Percentiles rank a stretch among this genome's conserved stretches.
These are phyloP conservation scores for Cairneyella variabilis DNA, from an alignment of 495 filamentous ascomycete species.

Conservation along the genomic window DNA sequence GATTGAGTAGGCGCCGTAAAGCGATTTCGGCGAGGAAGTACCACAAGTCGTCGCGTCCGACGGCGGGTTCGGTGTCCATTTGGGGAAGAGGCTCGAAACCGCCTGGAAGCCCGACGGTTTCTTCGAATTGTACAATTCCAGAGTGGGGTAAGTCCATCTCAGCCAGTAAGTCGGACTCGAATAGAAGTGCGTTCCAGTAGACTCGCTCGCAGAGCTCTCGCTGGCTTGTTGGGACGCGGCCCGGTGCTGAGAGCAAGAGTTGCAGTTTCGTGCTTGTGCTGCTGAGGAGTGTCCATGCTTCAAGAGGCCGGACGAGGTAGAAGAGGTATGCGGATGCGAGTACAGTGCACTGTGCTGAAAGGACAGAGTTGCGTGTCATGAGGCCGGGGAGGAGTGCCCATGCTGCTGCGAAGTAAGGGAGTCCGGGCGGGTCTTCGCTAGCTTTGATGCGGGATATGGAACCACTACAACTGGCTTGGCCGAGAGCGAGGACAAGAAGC, in stretches of 20 bases:
- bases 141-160: slow-evolving; percentile 80
- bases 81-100: slow-evolving; percentile 64
- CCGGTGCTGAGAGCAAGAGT: slow-evolving; percentile 66
- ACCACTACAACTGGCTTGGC: slow-evolving; percentile 63
- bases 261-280: slow-evolving; percentile 79
- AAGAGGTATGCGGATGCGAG: slow-evolving; percentile 77
- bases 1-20: slow-evolving; percentile 68
- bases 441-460: slow-evolving; percentile 69
- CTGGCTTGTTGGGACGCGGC: slow-evolving; percentile 61
- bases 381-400: slow-evolving; percentile 73
- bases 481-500: slow-evolving; percentile 73
- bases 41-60: slow-evolving; percentile 74
- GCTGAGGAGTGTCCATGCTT: slow-evolving; percentile 77
- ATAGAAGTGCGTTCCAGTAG: slow-evolving; percentile 79
- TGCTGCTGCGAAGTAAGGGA: slow-evolving; percentile 74
- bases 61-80: slow-evolving; percentile 53
- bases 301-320: slow-evolving; percentile 74
- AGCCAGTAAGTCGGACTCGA: slow-evolving; percentile 76
- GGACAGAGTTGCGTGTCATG: slow-evolving; percentile 73
- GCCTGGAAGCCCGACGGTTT: slow-evolving; percentile 71
- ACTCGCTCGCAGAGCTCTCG: slow-evolving; percentile 70
- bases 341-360: slow-evolving; percentile 74
- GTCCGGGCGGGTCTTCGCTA: slow-evolving; percentile 70
- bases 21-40: slow-evolving; percentile 83
- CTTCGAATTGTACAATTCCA: slow-evolving; percentile 75